These are phyloP conservation scores for Sphenostylis stenocarpa DNA, from an alignment of 306 rosid species.

Conservation along the genomic window DNA sequence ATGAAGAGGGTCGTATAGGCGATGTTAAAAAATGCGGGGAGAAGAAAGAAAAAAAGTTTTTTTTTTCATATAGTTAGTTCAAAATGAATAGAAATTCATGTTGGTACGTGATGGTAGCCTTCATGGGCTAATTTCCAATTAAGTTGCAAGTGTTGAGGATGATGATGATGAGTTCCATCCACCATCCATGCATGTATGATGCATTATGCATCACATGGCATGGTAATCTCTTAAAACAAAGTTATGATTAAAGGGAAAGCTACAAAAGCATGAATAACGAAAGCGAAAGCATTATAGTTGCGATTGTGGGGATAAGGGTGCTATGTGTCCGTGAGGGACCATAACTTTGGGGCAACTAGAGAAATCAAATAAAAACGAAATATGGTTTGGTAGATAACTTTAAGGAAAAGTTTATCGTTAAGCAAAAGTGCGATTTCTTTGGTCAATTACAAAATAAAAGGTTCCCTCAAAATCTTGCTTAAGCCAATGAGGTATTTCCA, in stretches of 20 bases:
- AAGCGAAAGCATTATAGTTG: conserved; percentile 21
- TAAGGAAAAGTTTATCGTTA: conserved; percentile 26
- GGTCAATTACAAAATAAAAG: neutral
- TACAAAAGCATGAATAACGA: conserved; percentile 36
- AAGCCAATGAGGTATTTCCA: conserved; percentile 27
- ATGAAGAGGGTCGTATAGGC: neutral
- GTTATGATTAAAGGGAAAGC: conserved; percentile 29
- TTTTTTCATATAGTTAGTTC: neutral
- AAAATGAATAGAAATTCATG: neutral
- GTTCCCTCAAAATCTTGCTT: conserved; percentile 3
- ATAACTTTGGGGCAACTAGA: neutral
- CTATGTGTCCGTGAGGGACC: conserved; percentile 17
- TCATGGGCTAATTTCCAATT: neutral
- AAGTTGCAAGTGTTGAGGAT: neutral
- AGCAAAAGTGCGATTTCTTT: conserved; percentile 20
- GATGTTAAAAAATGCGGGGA: neutral
- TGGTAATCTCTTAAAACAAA: conserved; percentile 35
- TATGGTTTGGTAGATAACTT: conserved; percentile 26
- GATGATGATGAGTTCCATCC: conserved; percentile 9
- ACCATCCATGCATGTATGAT: neutral
- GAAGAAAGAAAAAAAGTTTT: no score
- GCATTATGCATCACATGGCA: conserved; percentile 26
- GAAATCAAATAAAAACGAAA: neutral
- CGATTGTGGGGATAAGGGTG: neutral
- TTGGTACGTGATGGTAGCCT: neutral